Conservation (phyloP, 352 stramenopile species). For the Aphanomyces astaci region DNA sequence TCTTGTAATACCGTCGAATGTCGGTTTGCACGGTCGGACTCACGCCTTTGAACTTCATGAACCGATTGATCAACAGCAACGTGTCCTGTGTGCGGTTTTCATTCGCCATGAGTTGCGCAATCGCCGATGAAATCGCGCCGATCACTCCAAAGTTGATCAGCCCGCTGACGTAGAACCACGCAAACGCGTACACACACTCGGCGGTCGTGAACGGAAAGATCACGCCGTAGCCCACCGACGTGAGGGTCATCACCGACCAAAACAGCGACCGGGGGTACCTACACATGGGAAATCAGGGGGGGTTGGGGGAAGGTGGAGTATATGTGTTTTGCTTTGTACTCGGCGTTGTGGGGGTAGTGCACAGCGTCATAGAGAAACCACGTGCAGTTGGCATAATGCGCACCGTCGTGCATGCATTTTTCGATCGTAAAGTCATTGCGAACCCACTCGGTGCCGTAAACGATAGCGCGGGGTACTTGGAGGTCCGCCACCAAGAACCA, state of each 20-base stretch:
- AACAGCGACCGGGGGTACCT: constrained; percentile 69
- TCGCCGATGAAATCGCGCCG: constrained; percentile 69
- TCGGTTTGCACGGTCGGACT: constrained; percentile 46
- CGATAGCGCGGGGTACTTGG: constrained; percentile 32
- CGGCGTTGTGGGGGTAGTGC: constrained; percentile 17
- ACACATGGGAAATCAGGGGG: constrained; percentile 30
- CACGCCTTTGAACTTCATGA: constrained; percentile 51
- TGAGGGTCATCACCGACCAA: constrained; percentile 65
- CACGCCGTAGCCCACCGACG: constrained; percentile 66
- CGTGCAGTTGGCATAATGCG: constrained; percentile 43
- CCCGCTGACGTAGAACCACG: constrained; percentile 56
- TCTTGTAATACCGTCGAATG: constrained; percentile 67
- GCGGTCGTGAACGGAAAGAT: constrained; percentile 65
- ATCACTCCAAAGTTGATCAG: constrained; percentile 78
- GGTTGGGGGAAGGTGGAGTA: constrained; percentile 42
- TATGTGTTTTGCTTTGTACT: constrained; percentile 39
- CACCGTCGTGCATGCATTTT: constrained; percentile 11
- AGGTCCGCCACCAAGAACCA: constrained; percentile 71
- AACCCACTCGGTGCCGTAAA: constrained; percentile 7
- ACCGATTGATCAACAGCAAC: constrained; percentile 59
- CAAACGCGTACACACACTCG: constrained; percentile 55
- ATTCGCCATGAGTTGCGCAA: constrained; percentile 53
- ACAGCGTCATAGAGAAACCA: constrained; percentile 53
- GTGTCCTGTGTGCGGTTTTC: constrained; percentile 56
- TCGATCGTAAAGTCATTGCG: background rate